Conservation (phyloP, 495 filamentous ascomycete genomes). For the Pseudomonodictys pantanalensis region DNA sequence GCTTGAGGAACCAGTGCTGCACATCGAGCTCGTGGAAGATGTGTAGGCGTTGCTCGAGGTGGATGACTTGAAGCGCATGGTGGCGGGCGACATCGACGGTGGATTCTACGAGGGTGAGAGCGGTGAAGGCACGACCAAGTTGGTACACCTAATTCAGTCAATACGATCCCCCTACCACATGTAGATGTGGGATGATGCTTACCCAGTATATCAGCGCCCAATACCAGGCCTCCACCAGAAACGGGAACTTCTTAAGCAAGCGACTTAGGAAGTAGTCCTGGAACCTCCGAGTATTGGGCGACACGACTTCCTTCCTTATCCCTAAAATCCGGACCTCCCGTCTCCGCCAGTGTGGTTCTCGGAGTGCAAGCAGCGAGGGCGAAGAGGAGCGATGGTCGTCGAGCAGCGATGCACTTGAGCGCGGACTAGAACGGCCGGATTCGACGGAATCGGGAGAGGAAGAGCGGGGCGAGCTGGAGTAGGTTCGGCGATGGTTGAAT, state of each 20-base stretch:
- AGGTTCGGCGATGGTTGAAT: constrained; percentile 4
- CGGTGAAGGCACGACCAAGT: constrained; percentile 60
- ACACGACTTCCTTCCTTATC: constrained; percentile 42
- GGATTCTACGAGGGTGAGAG: constrained; percentile 56
- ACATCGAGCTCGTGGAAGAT: constrained; percentile 47
- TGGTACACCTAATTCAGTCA: constrained; percentile 54
- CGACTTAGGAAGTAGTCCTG: constrained; percentile 54
- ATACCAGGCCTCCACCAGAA: constrained; percentile 77
- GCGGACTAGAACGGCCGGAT: constrained; percentile 26
- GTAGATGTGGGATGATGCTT: constrained; percentile 16
- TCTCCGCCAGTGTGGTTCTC: constrained; percentile 45
- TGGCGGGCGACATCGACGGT: constrained; percentile 56
- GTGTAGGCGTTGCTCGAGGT: constrained; percentile 52
- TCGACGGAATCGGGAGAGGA: constrained; percentile 21
- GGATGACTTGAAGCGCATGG: constrained; percentile 58
- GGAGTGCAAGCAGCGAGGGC: constrained; percentile 32
- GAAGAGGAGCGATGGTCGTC: constrained; percentile 25
- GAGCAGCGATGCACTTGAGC: constrained; percentile 17
- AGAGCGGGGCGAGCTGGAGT: constrained; percentile 1
- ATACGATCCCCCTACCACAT: neutral
- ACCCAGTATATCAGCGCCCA: constrained; percentile 71
- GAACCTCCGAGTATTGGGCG: constrained; percentile 57
- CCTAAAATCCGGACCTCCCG: constrained; percentile 45
- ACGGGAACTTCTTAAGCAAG: constrained; percentile 66
- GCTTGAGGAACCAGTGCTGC: constrained; percentile 40